phyloP scores from a whole-genome alignment of 2,329 filamentous ascomycete species.

The Apiospora kogelbergensis region DNA sequence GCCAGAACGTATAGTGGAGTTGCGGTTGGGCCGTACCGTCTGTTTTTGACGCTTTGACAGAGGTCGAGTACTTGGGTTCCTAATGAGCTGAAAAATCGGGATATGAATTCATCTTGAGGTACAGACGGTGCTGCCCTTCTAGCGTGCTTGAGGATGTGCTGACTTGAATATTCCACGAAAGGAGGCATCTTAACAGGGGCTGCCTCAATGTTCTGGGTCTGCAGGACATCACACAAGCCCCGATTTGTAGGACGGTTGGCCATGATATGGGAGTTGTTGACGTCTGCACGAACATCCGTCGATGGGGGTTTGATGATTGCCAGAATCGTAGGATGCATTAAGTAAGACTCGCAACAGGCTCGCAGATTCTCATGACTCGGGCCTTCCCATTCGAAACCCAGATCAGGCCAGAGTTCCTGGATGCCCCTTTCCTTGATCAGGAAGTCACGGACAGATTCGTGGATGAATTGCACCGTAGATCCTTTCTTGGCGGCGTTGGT shows the following conservation, averaged over 20 bases:
- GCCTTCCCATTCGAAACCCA: conserved; percentile 21
- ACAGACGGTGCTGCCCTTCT: conserved; percentile 12
- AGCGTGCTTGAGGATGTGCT: conserved; percentile 15
- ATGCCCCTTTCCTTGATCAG: conserved; percentile 38
- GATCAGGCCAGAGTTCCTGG: conserved; percentile 26
- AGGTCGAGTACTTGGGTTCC: conserved; percentile 17
- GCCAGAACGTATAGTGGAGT: conserved; percentile 19
- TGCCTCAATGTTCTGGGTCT: not conserved
- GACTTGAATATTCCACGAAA: conserved; percentile 16
- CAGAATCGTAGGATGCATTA: not conserved
- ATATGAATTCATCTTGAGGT: conserved; percentile 14
- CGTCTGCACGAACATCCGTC: not conserved
- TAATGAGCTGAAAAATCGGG: not conserved
- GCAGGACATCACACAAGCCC: not conserved
- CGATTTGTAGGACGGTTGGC: not conserved
- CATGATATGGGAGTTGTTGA: not conserved
- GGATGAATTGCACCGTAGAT: conserved; percentile 50
- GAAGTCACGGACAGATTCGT: conserved; percentile 51
- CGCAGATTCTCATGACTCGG: conserved; percentile 45
- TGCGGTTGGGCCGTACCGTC: conserved; percentile 10
- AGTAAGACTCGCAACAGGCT: conserved; percentile 25
- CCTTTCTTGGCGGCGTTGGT: conserved; percentile 26
- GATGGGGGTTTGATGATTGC: not conserved
- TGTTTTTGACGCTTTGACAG: conserved; percentile 12
- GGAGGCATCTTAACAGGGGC: conserved; percentile 8